Evolutionary conservation across 164 flowering plant genomes (phyloP), one percentile per base, ranked within the genome.

Genomic region (Euptelea pleiosperma): DNA sequence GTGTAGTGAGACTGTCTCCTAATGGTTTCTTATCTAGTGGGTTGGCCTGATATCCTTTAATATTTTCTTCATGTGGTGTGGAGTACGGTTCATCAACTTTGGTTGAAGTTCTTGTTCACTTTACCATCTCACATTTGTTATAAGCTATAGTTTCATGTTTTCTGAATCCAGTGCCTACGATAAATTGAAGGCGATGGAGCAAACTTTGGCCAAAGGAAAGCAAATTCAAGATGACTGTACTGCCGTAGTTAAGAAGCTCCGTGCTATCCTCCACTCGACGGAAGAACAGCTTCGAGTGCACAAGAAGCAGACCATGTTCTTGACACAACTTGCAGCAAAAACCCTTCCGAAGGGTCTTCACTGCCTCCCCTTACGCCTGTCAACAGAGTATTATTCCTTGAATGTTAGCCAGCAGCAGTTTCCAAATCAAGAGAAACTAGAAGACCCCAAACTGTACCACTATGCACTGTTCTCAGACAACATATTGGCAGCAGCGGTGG

Each of bases 291-390:
- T 90, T 0, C 79, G 85, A 21, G 91, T 76, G 65, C 93, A 85
- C 62, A 85, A 75, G 73, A 87, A 90, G 70, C 93, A 90, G 73
- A 70, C 85, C 29, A 63, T 84, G 79, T 90, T 79, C 71, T 72
- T 90, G 65, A 82, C 91, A 22, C 96, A 90, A 47, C 75, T 90
- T 62, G 82, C 96, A 9, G 91, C 92, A 42, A 90, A 87, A 73
- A 82, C 97, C 6, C 73, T 86, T 47, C 93, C 97, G 0, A 90
- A 90, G 62, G 96, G 97, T 46, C 92, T 90, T 49, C 95, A 90
- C 46, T 90, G 97, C 60, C 92, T 90, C 40, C 93, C 97, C 1
- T 71, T 90, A 50, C 89, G 89, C 63, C 89, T 90, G 43, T 76
- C 97, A 7, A 70, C 79, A 11, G 96, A 84, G 50, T 90, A 87